Conservation (phyloP, 2,329 filamentous ascomycete species). For the Davidsoniella eucalypti region DNA sequence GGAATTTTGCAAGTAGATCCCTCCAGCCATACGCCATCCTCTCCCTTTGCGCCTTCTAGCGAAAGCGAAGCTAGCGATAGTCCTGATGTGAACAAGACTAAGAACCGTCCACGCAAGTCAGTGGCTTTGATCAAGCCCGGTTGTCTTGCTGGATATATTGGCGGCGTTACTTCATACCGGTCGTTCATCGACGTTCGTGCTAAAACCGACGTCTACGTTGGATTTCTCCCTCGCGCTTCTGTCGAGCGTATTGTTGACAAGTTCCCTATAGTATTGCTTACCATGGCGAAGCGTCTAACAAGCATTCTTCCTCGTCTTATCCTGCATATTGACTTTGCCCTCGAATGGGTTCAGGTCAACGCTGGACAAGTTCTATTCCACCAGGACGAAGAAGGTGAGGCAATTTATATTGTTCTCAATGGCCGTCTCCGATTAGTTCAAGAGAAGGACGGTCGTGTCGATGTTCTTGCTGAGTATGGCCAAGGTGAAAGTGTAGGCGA, state of each 20-base stretch:
- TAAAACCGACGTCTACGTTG: slow-evolving; percentile 96
- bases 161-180: slow-evolving; percentile 83
- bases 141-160: slow-evolving; percentile 83
- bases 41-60: background rate
- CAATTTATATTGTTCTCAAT: slow-evolving; percentile 95
- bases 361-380: slow-evolving; percentile 91
- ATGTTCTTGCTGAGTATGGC: slow-evolving; percentile 79
- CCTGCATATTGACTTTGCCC: slow-evolving; percentile 90
- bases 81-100: slow-evolving; percentile 28
- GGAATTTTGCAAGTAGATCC: slow-evolving; percentile 13
- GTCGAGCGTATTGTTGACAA: slow-evolving; percentile 85
- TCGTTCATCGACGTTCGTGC: slow-evolving; percentile 95
- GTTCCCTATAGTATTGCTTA: slow-evolving; percentile 81
- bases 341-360: slow-evolving; percentile 96
- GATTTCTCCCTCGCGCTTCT: slow-evolving; percentile 71
- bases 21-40: slow-evolving; percentile 6
- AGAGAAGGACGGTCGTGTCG: slow-evolving; percentile 66
- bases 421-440: slow-evolving; percentile 74
- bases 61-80: background rate
- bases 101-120: slow-evolving; percentile 40
- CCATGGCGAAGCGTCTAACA: slow-evolving; percentile 89
- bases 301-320: slow-evolving; percentile 77
- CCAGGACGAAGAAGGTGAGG: slow-evolving; percentile 87
- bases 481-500: slow-evolving; percentile 97
- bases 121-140: slow-evolving; percentile 89